phyloP scores from a whole-genome alignment of 2,329 filamentous ascomycete genomes.

The Endothia cerciana region DNA sequence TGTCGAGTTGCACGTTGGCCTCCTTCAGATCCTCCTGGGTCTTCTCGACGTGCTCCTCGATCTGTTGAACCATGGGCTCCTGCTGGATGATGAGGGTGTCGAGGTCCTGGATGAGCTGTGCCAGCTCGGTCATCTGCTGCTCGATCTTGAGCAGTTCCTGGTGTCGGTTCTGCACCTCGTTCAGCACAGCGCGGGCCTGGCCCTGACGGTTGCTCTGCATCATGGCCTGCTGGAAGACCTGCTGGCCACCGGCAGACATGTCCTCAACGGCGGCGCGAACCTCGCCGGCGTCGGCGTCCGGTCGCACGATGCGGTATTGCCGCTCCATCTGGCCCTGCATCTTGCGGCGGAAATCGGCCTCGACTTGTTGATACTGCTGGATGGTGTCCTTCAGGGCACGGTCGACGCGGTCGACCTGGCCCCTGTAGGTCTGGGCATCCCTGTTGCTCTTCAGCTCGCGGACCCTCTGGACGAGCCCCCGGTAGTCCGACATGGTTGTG shows the following conservation, averaged over 20 bases:
- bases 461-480: slow-evolving; percentile 76
- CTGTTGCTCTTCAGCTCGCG: slow-evolving; percentile 81
- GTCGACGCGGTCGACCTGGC: slow-evolving; percentile 84
- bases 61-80: slow-evolving; percentile 76
- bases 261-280: slow-evolving; percentile 78
- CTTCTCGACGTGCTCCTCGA: slow-evolving; percentile 86
- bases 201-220: slow-evolving; percentile 80
- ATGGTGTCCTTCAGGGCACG: slow-evolving; percentile 80
- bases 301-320: slow-evolving; percentile 87
- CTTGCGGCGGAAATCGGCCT: slow-evolving; percentile 78
- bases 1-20: slow-evolving; percentile 80
- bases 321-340: slow-evolving; percentile 83
- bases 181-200: slow-evolving; percentile 77
- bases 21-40: slow-evolving; percentile 83
- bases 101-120: slow-evolving; percentile 87
- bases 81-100: slow-evolving; percentile 86
- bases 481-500: slow-evolving; percentile 84
- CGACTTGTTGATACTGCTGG: slow-evolving; percentile 77
- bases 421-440: slow-evolving; percentile 73
- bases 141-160: slow-evolving; percentile 91
- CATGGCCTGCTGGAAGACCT: slow-evolving; percentile 87
- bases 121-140: slow-evolving; percentile 83
- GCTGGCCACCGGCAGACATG: slow-evolving; percentile 67
- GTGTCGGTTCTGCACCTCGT: slow-evolving; percentile 81
- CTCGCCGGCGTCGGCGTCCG: slow-evolving; percentile 78